Percentiles rank a stretch among this genome's conserved stretches.
Evolutionary conservation across 768 basidiomycete genomes (phyloP).

Genomic region (Leccinum uliginosum): DNA sequence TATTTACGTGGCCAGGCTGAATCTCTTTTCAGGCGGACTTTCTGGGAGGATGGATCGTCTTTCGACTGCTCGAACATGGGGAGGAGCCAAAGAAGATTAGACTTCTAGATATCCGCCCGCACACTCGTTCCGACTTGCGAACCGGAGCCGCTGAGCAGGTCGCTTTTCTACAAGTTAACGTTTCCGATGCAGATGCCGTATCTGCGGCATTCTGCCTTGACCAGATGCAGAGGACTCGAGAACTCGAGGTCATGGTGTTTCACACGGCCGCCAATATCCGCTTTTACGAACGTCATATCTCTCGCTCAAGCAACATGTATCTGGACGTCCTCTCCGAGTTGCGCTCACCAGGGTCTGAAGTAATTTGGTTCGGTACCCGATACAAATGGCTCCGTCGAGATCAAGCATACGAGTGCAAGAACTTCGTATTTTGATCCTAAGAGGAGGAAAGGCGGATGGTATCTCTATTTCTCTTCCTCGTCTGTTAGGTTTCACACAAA

Average conservation of each 20-base stretch:
- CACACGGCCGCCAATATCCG: conserved; percentile 77
- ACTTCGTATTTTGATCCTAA: not conserved
- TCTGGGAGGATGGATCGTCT: conserved; percentile 73
- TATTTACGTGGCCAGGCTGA: not conserved
- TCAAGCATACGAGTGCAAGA: conserved; percentile 2
- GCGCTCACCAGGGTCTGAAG: conserved; percentile 22
- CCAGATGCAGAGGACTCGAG: conserved; percentile 31
- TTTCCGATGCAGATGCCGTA: conserved; percentile 51
- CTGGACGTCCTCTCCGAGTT: conserved; percentile 13
- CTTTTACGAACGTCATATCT: conserved; percentile 61
- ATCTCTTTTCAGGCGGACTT: conserved; percentile 54
- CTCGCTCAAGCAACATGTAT: conserved; percentile 49
- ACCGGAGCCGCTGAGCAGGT: conserved; percentile 50
- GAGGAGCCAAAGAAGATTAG: conserved; percentile 64
- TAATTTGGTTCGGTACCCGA: conserved; percentile 17
- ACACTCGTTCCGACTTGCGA: conserved; percentile 52
- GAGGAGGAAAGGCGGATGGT: conserved; percentile 1
- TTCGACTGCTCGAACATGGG: conserved; percentile 63
- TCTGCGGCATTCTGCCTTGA: conserved; percentile 68
- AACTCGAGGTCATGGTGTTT: conserved; percentile 54
- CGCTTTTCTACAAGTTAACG: conserved; percentile 54
- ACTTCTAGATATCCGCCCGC: conserved; percentile 61
- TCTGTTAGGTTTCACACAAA: not conserved
- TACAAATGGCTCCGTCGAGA: conserved; percentile 18
- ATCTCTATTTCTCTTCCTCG: not conserved